A percentile compares a stretch with the other conserved stretches of the same genome.
Evolutionary conservation across 106 monocot species (phyloP).

Genomic region (Acorus calamus): DNA sequence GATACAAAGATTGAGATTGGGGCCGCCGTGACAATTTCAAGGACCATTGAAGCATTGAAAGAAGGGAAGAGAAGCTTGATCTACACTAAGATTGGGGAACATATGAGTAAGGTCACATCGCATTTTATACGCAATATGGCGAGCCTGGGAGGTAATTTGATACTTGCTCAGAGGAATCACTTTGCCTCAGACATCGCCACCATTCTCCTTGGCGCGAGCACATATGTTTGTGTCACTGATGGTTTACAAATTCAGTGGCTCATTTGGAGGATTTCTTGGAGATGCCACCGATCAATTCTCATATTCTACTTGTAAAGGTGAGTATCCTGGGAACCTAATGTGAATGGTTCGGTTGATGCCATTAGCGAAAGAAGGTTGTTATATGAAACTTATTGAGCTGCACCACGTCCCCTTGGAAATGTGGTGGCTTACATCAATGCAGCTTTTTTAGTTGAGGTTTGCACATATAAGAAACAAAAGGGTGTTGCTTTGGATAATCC

Average conservation of each 20-base stretch:
- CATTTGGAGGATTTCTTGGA: constrained; percentile 53
- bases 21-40: constrained; percentile 62
- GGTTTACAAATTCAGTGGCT: constrained; percentile 24
- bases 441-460: constrained; percentile 52
- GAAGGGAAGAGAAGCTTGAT: constrained; percentile 20
- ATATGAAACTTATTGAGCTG: constrained; percentile 66
- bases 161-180: constrained; percentile 63
- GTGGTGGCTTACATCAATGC: constrained; percentile 69
- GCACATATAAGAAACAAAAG: constrained; percentile 18
- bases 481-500: constrained; percentile 21
- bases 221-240: constrained; percentile 31
- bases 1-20: constrained; percentile 42
- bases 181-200: constrained; percentile 90
- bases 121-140: constrained; percentile 67
- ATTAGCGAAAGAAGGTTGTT: constrained; percentile 7
- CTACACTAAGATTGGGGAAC: constrained; percentile 51
- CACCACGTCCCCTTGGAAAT: constrained; percentile 73
- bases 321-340: constrained; percentile 19
- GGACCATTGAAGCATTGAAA: constrained; percentile 45
- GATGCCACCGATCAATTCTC: constrained; percentile 29
- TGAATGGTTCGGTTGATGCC: constrained; percentile 9
- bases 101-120: constrained; percentile 72
- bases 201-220: constrained; percentile 53
- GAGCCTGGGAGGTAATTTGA: constrained; percentile 73
- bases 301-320: constrained; percentile 42